phyloP scores from a whole-genome alignment of 306 rosid genomes.

The Vicia villosa region DNA sequence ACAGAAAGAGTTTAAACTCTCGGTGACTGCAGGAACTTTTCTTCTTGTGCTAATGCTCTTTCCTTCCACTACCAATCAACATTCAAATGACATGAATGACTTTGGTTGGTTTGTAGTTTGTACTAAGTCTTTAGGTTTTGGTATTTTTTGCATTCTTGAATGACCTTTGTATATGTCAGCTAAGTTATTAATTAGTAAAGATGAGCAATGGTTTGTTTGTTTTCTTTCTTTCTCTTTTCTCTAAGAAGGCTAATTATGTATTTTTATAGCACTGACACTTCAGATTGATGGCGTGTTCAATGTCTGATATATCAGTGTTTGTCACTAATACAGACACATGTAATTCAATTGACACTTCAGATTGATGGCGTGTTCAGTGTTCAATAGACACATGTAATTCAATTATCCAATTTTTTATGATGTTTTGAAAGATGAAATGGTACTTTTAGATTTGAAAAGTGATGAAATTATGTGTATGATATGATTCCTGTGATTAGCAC shows the following conservation, averaged over 20 bases:
- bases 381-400: no score
- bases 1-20: conserved; percentile 33
- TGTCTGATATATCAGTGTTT: neutral
- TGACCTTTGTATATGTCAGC: conserved; percentile 47
- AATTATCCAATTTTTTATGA: neutral
- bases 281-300: neutral
- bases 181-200: conserved; percentile 35
- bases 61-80: conserved; percentile 1
- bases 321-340: neutral
- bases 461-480: neutral
- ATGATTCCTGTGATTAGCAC: conserved; percentile 18
- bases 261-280: neutral
- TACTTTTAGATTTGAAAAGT: neutral
- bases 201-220: conserved; percentile 27
- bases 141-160: conserved; percentile 11
- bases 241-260: no score
- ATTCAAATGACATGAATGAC: neutral
- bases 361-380: no score
- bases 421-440: neutral
- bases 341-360: neutral
- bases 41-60: conserved; percentile 7
- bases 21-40: neutral
- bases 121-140: neutral
- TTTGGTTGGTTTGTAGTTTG: conserved; percentile 2
- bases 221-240: neutral